Conservation (phyloP, 1,284 basidiomycete species). For the Lignosus rhinocerotis region DNA sequence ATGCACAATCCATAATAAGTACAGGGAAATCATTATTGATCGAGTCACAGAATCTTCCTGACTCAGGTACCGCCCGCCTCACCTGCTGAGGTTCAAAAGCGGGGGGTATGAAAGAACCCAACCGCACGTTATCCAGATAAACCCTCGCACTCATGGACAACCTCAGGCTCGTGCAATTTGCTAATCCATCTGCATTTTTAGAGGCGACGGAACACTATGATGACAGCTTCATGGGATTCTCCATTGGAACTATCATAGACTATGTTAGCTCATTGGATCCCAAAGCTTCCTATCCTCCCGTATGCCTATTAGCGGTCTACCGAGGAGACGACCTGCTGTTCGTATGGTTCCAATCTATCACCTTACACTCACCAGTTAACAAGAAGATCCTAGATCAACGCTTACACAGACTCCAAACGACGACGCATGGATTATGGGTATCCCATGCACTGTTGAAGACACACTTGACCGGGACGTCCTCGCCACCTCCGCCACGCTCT, state of each 20-base stretch:
- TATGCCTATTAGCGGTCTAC: neutral
- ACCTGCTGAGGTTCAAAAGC: no score
- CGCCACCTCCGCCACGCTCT: neutral
- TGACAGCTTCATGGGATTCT: conserved; percentile 25
- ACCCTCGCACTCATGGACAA: no score
- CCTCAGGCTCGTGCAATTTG: no score
- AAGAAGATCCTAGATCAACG: neutral
- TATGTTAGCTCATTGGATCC: neutral
- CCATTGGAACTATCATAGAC: conserved; percentile 21
- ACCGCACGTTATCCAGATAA: no score
- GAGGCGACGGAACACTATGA: conserved; percentile 14
- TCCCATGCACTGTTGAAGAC: neutral
- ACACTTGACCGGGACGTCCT: neutral
- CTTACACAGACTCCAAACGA: neutral
- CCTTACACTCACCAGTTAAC: no score
- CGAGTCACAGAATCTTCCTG: no score
- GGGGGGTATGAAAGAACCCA: no score
- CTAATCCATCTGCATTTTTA: conserved; percentile 6
- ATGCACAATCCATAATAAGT: no score
- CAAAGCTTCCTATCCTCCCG: neutral
- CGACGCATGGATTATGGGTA: conserved; percentile 4
- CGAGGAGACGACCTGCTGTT: conserved; percentile 16
- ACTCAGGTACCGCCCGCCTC: no score
- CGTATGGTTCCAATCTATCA: neutral
- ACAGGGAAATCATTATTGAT: no score